phyloP scores from a whole-genome alignment of 345 rosid genomes.

The Acer yangbiense region DNA sequence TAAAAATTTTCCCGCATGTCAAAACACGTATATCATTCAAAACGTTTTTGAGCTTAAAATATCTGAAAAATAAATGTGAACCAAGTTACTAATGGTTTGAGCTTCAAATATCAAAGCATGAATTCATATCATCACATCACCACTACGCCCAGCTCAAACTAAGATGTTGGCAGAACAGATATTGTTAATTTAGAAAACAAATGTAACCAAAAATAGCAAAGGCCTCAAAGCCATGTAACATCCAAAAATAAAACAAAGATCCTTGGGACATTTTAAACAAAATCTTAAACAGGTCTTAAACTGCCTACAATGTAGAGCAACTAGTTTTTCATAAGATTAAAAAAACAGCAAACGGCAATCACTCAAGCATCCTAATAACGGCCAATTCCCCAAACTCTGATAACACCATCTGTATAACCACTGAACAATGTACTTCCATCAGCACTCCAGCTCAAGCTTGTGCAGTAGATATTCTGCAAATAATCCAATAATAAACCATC shows the following conservation, averaged over 20 bases:
- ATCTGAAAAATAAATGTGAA: not conserved
- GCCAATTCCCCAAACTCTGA: constrained; percentile 96
- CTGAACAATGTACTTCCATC: constrained; percentile 97
- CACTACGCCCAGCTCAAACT: not conserved
- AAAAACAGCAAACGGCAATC: not conserved
- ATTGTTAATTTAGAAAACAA: not conserved
- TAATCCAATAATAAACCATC: not conserved
- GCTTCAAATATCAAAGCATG: not conserved
- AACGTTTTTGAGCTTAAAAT: too few species aligned
- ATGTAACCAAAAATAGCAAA: constrained; percentile 19
- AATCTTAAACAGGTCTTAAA: constrained; percentile 25
- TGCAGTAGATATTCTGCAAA: constrained; percentile 84
- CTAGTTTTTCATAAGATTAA: not conserved
- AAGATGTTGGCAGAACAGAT: not conserved
- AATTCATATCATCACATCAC: not conserved
- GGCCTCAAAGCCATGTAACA: constrained; percentile 26
- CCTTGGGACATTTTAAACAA: constrained; percentile 17
- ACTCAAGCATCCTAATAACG: constrained; percentile 47
- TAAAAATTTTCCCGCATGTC: too few species aligned
- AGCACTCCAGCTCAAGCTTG: constrained; percentile 86
- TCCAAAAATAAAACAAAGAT: constrained; percentile 21
- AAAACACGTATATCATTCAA: too few species aligned
- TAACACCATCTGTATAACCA: constrained; percentile 93
- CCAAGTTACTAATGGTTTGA: not conserved
- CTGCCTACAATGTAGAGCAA: constrained; percentile 15